Evolutionary conservation across 495 filamentous ascomycete species (phyloP), one percentile per base, ranked within the genome.

Genomic region (Delitschia confertaspora): DNA sequence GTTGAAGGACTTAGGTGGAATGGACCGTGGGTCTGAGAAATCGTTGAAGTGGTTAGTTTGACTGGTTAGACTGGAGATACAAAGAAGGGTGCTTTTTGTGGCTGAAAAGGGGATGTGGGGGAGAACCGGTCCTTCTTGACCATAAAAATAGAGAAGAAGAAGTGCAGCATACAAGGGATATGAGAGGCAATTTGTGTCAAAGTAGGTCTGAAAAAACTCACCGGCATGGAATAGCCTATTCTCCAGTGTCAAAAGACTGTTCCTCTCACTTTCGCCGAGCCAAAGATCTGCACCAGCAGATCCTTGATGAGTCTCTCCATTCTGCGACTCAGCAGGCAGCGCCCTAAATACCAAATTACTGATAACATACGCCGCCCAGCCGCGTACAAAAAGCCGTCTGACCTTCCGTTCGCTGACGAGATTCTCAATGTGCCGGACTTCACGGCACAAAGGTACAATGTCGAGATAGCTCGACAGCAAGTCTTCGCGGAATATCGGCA

Each of bases 311-410:
- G 26, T n/a, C 2, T 31, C 29, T 14, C 2, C 29, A 6, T 14
- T 14, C 29, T 11, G 29, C 29, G 29, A n/a, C 16, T 11, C 11
- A n/a, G n/a, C n/a, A n/a, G 32, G 17, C 26, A 42, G 31, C 11
- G 34, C 38, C n/a, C 51, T 44, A 26, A 54, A 55, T 2, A 57
- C 11, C 9, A 10, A 31, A 17, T 54, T 41, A 5, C 26, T 42
- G 18, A 55, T 45, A 21, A 39, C 26, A 18, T 55, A 33, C 7
- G 51, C 37, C 4, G 53, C 41, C 21, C 33, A 57, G 2, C 54
- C 54, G 13, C 50, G 51, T 6, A 57, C 51, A 33, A 57, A 54
- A 6, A 57, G 45, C 1, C 51, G 50, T 14, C 35, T 20, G 20
- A 42, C 29, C 22, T 54, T 54, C 27, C 27, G 32, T 7, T 32